Percentiles rank a stretch among this genome's conserved stretches.
Evolutionary conservation across 2,329 filamentous ascomycete species (phyloP).

Genomic region (Colletotrichum eleusines): DNA sequence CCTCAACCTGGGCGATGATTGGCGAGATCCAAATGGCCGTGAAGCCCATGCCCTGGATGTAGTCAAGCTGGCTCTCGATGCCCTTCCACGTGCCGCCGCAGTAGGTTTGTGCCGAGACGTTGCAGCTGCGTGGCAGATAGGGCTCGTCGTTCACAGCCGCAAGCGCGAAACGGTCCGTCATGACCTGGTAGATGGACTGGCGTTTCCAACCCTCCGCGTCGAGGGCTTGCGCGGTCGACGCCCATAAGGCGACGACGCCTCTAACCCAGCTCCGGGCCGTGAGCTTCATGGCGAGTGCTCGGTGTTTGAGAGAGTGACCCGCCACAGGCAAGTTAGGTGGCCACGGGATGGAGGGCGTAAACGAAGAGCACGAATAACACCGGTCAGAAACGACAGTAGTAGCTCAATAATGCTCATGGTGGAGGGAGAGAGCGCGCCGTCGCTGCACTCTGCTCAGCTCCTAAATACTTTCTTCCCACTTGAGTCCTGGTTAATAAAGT

Average conservation of each 20-base stretch:
- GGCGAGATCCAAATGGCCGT: slow-evolving; percentile 1
- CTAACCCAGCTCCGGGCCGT: background rate
- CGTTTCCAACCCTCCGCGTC: background rate
- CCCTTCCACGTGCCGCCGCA: background rate
- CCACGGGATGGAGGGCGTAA: background rate
- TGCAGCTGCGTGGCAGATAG: background rate
- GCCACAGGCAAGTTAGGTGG: background rate
- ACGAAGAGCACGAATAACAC: background rate
- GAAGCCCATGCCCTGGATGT: background rate
- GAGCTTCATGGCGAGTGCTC: background rate
- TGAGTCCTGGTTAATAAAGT: background rate
- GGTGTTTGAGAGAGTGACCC: background rate
- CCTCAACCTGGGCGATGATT: background rate
- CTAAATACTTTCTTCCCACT: background rate
- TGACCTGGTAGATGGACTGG: background rate
- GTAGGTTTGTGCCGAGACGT: background rate
- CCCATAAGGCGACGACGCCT: background rate
- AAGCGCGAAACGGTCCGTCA: background rate
- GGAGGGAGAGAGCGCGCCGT: background rate
- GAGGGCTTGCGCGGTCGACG: background rate
- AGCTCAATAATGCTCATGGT: background rate
- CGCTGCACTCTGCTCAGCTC: background rate
- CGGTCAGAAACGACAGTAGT: background rate
- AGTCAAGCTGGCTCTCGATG: background rate
- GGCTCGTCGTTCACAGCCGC: background rate